phyloP scores from a whole-genome alignment of 2,329 filamentous ascomycete species.

The Trichoderma sp. region DNA sequence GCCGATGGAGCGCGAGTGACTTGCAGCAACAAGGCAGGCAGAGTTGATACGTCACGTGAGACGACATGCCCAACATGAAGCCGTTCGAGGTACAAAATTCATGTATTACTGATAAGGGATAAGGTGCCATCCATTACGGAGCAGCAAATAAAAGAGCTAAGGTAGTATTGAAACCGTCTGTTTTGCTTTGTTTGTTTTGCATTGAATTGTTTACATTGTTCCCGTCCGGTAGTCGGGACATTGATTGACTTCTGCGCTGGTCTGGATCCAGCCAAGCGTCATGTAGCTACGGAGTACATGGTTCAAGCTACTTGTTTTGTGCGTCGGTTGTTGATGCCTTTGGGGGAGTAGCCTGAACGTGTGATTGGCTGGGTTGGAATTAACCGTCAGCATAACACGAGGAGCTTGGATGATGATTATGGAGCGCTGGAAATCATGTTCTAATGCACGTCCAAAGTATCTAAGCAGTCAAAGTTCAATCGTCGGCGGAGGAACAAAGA shows the following conservation, averaged over 20 bases:
- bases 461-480: not conserved
- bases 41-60: not conserved
- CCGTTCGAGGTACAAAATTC: not conserved
- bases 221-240: not conserved
- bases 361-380: constrained; percentile 1
- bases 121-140: not conserved
- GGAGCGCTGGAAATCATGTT: not conserved
- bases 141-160: not conserved
- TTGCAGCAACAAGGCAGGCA: not conserved
- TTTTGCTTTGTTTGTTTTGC: not conserved
- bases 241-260: not conserved
- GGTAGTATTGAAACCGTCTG: not conserved
- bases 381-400: constrained; percentile 5
- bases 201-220: not conserved
- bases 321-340: constrained; percentile 14
- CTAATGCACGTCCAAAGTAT: not conserved
- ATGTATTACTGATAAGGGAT: too few relatives aligned
- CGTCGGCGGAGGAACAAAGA: not conserved
- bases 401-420: not conserved
- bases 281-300: not conserved
- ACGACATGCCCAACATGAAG: not conserved
- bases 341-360: not conserved
- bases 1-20: not conserved
- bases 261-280: not conserved
- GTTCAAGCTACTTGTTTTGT: not conserved